A percentile compares a stretch with the other conserved stretches of the same genome.
Conservation (phyloP, 768 basidiomycete genomes). For the Russula sp. region DNA sequence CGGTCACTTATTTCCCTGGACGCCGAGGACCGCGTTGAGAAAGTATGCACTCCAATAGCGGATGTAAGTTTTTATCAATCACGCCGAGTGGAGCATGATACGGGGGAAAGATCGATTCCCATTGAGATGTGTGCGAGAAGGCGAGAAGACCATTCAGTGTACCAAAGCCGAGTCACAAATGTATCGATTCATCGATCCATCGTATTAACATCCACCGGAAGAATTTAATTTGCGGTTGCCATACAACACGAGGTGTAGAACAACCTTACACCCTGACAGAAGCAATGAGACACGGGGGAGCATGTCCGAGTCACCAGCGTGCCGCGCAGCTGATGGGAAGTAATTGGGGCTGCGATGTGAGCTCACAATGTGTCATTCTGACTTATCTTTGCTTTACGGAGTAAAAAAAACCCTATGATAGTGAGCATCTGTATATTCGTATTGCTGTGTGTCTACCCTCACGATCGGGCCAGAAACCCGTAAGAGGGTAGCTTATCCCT, state of each 20-base stretch:
- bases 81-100: background rate
- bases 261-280: background rate
- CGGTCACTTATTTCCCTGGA: no score
- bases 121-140: background rate
- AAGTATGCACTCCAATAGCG: background rate
- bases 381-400: slow-evolving; percentile 14
- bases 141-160: background rate
- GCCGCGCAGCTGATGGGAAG: background rate
- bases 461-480: background rate
- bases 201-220: background rate
- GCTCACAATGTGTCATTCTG: background rate
- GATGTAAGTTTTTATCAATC: background rate
- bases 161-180: background rate
- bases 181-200: background rate
- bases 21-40: background rate
- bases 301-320: background rate
- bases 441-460: background rate
- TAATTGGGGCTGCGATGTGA: background rate
- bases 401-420: slow-evolving; percentile 6
- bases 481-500: background rate
- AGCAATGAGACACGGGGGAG: background rate
- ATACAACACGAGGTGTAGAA: slow-evolving; percentile 1
- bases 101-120: background rate
- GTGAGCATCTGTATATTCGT: background rate
- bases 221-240: background rate